Evolutionary conservation across 2,329 filamentous ascomycete species (phyloP), one percentile per base, ranked within the genome.

Genomic region (Cordyceps cicadae): DNA sequence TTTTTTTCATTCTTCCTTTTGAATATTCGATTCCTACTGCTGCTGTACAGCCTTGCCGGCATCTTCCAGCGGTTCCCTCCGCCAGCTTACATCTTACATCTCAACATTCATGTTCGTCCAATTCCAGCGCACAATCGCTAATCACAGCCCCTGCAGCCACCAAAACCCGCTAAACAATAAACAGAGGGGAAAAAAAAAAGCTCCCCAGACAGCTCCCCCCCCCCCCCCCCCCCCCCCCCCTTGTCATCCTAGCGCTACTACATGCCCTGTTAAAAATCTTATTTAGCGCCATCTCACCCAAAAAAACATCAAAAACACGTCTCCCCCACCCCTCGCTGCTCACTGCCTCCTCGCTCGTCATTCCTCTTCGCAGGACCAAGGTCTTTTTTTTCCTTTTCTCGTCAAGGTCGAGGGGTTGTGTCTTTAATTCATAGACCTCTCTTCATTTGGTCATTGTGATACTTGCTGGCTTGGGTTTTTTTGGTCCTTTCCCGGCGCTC

Each of bases 231-330:
- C n/a, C n/a, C n/a, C n/a, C n/a, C n/a, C n/a, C n/a, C n/a, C n/a
- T n/a, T n/a, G n/a, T n/a, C n/a, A 37, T 54, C 52, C 37, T 37
- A 19, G 52, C 17, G 21, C 39, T 19, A 4, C 43, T 43, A 43
- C 41, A n/a, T 14, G 51, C 12, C 12, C 34, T 41, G 17, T 6
- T 17, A 19, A 24, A 37, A 43, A 19, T 4, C n/a, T 12, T 2
- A 19, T 56, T 26, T 46, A 48, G 41, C n/a, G 43, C 26, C 21
- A n/a, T 37, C 29, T 51, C 55, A 17, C 55, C 46, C 43, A 58
- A 51, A 51, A 58, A 51, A 58, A 58, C 34, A 41, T 51, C 45
- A 58, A 58, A 58, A 58, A 50, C 45, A 58, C 45, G 37, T 34
- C 55, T 51, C 55, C 55, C 55, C 55, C 55, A 58, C 46, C 55